Evolutionary conservation across 2,329 filamentous ascomycete genomes (phyloP).

Genomic region (Coniochaeta sp.): DNA sequence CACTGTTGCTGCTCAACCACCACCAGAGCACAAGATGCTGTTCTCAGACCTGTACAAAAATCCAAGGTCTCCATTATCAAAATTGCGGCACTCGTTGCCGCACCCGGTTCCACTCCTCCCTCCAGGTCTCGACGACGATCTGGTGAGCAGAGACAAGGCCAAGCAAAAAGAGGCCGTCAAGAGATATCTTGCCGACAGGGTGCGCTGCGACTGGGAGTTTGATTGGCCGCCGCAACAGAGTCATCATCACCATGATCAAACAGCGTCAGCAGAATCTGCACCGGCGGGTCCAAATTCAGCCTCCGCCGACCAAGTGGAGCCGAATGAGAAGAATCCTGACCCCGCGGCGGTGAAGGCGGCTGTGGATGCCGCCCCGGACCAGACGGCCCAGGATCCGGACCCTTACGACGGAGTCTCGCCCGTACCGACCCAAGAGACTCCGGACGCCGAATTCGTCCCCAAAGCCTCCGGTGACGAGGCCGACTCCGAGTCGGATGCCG

Average conservation of each 20-base stretch:
- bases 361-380: neutral
- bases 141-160: constrained; percentile 53
- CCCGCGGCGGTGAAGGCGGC: neutral
- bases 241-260: neutral
- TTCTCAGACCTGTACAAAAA: constrained; percentile 54
- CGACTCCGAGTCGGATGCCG: constrained; percentile 34
- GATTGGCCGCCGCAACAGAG: constrained; percentile 39
- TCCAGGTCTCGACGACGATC: constrained; percentile 48
- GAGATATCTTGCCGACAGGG: constrained; percentile 43
- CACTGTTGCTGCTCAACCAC: constrained; percentile 8
- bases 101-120: constrained; percentile 19
- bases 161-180: constrained; percentile 58
- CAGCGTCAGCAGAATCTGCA: neutral
- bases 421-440: neutral
- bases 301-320: neutral
- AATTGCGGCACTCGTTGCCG: constrained; percentile 35
- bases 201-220: constrained; percentile 56
- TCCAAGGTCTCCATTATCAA: constrained; percentile 44
- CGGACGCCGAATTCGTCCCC: neutral
- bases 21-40: constrained; percentile 37
- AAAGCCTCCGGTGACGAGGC: constrained; percentile 19
- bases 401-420: constrained; percentile 4
- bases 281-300: neutral
- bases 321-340: too few species aligned
- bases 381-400: neutral